These are phyloP conservation scores for Chloris gayana DNA, from an alignment of 176 grass and related monocot genomes.

Conservation along the genomic window DNA sequence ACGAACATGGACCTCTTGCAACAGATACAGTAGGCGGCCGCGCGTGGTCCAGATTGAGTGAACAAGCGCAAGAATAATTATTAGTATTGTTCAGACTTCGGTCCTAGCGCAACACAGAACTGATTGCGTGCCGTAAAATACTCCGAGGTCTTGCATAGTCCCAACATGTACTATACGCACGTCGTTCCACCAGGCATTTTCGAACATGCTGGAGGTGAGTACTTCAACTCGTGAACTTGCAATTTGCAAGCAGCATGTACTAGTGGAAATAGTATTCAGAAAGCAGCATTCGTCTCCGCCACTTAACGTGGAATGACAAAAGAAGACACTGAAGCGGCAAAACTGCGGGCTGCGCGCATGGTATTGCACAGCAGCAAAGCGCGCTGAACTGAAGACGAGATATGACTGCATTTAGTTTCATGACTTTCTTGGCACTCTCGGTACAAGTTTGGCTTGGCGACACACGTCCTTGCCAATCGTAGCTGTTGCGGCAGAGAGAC, in stretches of 20 bases:
- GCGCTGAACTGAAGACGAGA: not conserved
- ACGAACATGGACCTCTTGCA: constrained; percentile 13
- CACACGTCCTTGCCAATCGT: not conserved
- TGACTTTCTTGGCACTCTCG: not conserved
- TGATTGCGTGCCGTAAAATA: not conserved
- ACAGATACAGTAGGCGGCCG: not conserved
- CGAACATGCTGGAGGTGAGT: not conserved
- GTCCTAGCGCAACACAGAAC: not conserved
- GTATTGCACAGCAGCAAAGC: not conserved
- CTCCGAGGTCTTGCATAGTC: not conserved
- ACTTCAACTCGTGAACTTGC: not conserved
- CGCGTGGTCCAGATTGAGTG: not conserved
- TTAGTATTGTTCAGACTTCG: not conserved
- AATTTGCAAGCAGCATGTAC: not conserved
- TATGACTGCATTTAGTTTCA: no score
- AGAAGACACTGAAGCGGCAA: not conserved
- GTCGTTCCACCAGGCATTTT: not conserved
- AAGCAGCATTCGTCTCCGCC: not conserved
- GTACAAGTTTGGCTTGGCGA: constrained; percentile 2
- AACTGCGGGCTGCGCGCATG: not conserved
- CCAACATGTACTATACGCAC: not conserved
- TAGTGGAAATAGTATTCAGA: constrained; percentile 1
- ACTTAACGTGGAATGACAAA: not conserved
- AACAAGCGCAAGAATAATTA: not conserved
- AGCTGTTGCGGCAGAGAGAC: not conserved